Evolutionary conservation across 768 basidiomycete genomes (phyloP).

Genomic region (Boletales sp.): DNA sequence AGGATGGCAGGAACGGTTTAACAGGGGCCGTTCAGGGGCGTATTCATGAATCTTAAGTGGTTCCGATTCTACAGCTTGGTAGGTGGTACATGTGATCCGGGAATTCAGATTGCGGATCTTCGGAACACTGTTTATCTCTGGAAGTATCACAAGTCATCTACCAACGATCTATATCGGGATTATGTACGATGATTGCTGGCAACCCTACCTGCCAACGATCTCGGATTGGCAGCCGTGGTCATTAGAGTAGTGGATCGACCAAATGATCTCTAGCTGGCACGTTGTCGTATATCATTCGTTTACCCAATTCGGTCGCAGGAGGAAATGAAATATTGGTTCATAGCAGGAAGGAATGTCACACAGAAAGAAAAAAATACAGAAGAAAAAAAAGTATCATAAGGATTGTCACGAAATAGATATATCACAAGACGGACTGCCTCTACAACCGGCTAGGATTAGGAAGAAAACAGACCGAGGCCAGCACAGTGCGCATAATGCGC

Average conservation of each 20-base stretch:
- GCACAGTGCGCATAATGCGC: constrained; percentile 14
- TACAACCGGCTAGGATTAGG: background rate
- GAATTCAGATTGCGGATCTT: constrained; percentile 6
- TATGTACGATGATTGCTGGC: background rate
- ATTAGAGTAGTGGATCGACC: background rate
- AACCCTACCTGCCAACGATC: background rate
- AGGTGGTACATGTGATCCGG: constrained; percentile 3
- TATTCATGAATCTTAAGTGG: background rate
- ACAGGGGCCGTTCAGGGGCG: background rate
- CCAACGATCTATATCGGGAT: background rate
- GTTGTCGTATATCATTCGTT: background rate
- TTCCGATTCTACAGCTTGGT: constrained; percentile 24
- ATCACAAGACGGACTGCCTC: constrained; percentile 7
- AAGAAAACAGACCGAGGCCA: background rate
- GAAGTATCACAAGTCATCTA: too few relatives aligned
- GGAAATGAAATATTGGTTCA: background rate
- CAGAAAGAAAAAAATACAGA: background rate
- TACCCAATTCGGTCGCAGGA: background rate
- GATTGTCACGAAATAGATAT: background rate
- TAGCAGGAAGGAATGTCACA: background rate
- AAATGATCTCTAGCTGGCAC: background rate
- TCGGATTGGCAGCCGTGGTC: background rate
- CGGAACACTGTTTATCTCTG: background rate
- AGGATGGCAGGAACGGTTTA: constrained; percentile 16
- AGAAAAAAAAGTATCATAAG: background rate